A percentile compares a stretch with the other conserved stretches of the same genome.
phyloP scores from a whole-genome alignment of 331 rosid species.

The Saraca asoca region DNA sequence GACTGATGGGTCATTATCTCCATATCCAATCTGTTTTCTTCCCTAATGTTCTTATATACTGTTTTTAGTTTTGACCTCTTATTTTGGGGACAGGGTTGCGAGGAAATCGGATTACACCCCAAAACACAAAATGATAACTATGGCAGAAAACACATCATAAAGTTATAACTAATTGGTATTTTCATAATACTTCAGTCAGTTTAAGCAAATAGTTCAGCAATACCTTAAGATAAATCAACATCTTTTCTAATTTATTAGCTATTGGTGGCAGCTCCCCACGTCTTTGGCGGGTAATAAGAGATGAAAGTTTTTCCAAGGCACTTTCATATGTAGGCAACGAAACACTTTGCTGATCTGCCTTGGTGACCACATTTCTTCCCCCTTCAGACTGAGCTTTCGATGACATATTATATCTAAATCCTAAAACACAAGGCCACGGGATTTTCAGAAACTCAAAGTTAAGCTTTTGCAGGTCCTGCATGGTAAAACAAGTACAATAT shows the following conservation, averaged over 20 bases:
- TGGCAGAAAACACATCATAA: slow-evolving; percentile 2
- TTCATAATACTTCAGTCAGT: background rate
- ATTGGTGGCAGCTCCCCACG: slow-evolving; percentile 52
- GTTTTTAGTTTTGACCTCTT: background rate
- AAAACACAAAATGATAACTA: background rate
- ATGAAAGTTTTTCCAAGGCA: slow-evolving; percentile 78
- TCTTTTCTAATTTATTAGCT: slow-evolving; percentile 51
- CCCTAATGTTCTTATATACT: background rate
- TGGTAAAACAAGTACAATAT: background rate
- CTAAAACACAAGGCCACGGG: slow-evolving; percentile 42
- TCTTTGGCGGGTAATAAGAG: slow-evolving; percentile 61
- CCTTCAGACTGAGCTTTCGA: slow-evolving; percentile 36
- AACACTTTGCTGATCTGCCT: slow-evolving; percentile 37
- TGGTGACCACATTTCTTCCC: slow-evolving; percentile 38
- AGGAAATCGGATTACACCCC: slow-evolving; percentile 7
- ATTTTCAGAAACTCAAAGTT: slow-evolving; percentile 25
- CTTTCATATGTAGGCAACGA: slow-evolving; percentile 47
- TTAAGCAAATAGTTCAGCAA: background rate
- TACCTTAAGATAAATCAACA: slow-evolving; percentile 70
- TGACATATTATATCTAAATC: slow-evolving; percentile 38
- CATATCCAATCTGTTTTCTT: background rate
- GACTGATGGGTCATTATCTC: slow-evolving; percentile 12
- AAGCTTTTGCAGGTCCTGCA: slow-evolving; percentile 9
- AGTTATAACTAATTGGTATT: slow-evolving; percentile 8
- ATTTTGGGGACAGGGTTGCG: background rate